A percentile compares a stretch with the other conserved stretches of the same genome.
Evolutionary conservation across 2,329 filamentous ascomycete species (phyloP).

Genomic region (Trichoderma sp.): DNA sequence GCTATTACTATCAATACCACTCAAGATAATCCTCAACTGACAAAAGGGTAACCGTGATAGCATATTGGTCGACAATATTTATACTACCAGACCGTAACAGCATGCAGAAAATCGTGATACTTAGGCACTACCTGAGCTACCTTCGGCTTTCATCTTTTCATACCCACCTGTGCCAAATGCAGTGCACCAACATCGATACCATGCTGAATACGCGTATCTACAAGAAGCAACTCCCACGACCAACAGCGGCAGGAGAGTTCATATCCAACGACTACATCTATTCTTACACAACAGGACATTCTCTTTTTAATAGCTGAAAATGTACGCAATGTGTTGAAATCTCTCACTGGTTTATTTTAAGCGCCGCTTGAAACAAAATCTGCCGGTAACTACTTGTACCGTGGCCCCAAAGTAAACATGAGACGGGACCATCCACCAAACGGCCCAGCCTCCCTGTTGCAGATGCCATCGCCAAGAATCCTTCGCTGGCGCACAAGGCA

Average conservation of each 20-base stretch:
- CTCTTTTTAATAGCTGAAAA: not conserved
- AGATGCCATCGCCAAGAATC: not conserved
- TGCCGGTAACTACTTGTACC: not conserved
- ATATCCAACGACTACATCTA: not conserved
- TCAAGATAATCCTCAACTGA: not conserved
- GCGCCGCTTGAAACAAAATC: not conserved
- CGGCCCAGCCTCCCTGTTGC: not conserved
- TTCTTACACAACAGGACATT: not conserved
- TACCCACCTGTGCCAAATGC: not conserved
- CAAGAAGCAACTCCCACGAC: not conserved
- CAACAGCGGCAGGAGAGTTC: not conserved
- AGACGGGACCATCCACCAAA: not conserved
- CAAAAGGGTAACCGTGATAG: not conserved
- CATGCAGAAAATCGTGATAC: not conserved
- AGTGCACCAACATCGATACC: not conserved
- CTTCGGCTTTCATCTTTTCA: not conserved
- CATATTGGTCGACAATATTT: not conserved
- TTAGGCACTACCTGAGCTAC: not conserved
- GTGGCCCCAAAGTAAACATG: not conserved
- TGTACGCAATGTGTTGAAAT: not conserved
- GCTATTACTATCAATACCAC: not conserved
- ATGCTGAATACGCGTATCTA: not conserved
- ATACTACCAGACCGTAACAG: not conserved
- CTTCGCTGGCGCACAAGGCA: not conserved
- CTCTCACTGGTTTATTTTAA: not conserved